Evolutionary conservation across 23 red algal genomes (phyloP).

Genomic region (Gracilaria caudata): DNA sequence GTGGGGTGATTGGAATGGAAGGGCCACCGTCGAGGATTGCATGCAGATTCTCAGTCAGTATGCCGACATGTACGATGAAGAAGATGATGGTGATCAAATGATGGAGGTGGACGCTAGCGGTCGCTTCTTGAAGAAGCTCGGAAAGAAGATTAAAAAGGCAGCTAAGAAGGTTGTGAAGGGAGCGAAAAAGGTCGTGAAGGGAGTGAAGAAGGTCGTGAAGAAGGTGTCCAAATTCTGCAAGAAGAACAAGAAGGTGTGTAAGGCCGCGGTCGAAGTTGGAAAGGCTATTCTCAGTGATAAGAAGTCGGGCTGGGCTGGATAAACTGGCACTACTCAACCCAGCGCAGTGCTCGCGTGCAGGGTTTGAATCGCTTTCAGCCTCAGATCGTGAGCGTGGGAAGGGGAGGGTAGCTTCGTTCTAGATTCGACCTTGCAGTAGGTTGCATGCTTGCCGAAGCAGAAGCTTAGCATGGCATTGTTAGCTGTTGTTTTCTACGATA

Average conservation of each 20-base stretch:
- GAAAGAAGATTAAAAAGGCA: conserved; percentile 12
- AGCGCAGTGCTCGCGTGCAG: neutral
- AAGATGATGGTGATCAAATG: neutral
- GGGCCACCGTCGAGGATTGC: conserved; percentile 8
- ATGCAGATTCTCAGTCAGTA: conserved; percentile 7
- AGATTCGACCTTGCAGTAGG: too few relatives aligned
- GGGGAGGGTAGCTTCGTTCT: neutral
- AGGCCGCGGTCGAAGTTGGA: conserved; percentile 2
- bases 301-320: neutral
- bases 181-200: neutral
- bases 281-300: neutral
- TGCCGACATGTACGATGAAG: conserved; percentile 11
- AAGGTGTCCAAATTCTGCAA: conserved; percentile 26
- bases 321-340: neutral
- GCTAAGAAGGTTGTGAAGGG: neutral
- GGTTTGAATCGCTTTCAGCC: neutral
- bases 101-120: conserved; percentile 2
- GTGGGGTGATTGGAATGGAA: conserved; percentile 18
- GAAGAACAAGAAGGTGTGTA: conserved; percentile 3
- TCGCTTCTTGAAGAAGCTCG: conserved; percentile 14
- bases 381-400: neutral
- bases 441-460: too few relatives aligned
- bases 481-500: too few relatives aligned
- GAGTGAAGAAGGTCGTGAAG: conserved; percentile 30
- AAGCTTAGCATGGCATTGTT: neutral